Percentiles rank a stretch among this genome's conserved stretches.
phyloP scores from a whole-genome alignment of 2,329 filamentous ascomycete species.

The Fusarium sp. region DNA sequence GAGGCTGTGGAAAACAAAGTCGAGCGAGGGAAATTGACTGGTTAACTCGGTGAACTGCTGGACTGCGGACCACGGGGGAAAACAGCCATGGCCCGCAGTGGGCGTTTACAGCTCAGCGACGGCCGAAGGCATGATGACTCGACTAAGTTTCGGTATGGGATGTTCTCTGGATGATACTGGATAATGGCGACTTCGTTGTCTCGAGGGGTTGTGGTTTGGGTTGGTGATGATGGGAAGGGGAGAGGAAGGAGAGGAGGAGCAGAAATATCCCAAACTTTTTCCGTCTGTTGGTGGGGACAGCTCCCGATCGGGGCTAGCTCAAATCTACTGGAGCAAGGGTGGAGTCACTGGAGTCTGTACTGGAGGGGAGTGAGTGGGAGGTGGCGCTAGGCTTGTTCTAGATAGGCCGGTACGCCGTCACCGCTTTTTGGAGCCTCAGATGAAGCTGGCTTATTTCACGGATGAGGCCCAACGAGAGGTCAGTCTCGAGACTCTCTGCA shows the following conservation, averaged over 20 bases:
- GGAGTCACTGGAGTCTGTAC: constrained; percentile 3
- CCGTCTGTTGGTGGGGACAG: constrained; percentile 38
- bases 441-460: constrained; percentile 11
- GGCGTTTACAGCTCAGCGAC: constrained; percentile 91
- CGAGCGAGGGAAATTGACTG: constrained; percentile 62
- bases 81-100: constrained; percentile 71
- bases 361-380: constrained; percentile 30
- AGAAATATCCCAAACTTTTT: constrained; percentile 47
- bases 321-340: constrained; percentile 19
- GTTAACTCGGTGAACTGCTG: constrained; percentile 81
- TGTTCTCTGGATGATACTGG: constrained; percentile 46
- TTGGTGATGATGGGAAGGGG: constrained; percentile 45
- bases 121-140: constrained; percentile 74
- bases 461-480: constrained; percentile 23
- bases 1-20: constrained; percentile 72
- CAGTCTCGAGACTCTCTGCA: constrained; percentile 15
- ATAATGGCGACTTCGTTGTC: constrained; percentile 70
- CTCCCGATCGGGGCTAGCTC: constrained; percentile 33
- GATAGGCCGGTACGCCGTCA: constrained; percentile 34
- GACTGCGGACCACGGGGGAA: constrained; percentile 72
- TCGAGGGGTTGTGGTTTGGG: constrained; percentile 49
- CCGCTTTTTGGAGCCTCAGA: constrained; percentile 42
- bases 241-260: constrained; percentile 37
- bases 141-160: constrained; percentile 68
- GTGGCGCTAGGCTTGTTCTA: constrained; percentile 28